Base-by-base conservation (phyloP, 176 grass and related monocot species). In the Olyra latifolia region DNA sequence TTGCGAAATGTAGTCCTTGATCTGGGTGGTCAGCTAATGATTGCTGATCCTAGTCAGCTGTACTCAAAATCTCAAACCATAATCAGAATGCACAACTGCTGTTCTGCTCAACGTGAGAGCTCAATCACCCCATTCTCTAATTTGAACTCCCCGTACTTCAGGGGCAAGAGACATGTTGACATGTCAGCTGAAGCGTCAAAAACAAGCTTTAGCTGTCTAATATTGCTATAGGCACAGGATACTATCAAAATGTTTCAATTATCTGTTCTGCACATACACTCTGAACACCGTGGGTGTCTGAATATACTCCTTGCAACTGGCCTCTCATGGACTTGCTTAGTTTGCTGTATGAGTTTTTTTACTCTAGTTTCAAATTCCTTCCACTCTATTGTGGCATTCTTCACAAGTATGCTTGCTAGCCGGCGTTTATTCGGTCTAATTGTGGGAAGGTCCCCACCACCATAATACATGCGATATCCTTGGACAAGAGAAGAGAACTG, bases 401-500 rank as follows among this genome's bases (percentile, higher is more conserved):
- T 95, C 45, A 89, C 83, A 81, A 95, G 90, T 87, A 99, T 95
- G 72, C 86, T 95, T 8, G 92, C 90, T 69, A 99, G 62, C 32
- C 92, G 72, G 5, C 92, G 92, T 57, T 95, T 99, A 61, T 95
- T 99, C 58, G 96, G 96, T 41, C 96, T 85, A 83, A 95, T 82
- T 28, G 96, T 93, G 43, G 92, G 90, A 84, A 95, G 92, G 58
- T 89, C 84, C 42, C 90, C 82, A 68, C 72, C 90, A 53, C 96
- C 96, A 17, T 93, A 99, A 47, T 95, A 99, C 96, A 98, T 99
- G 27, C 96, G 88, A n/a, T 95, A 91, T 62, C 96, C 96, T 66
- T 94, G 92, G 77, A 99, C 96, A 52, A 99, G 90, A 58, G 90
- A 95, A 7, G 92, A 99, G 25, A 99, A 77, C 76, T 99, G 96